A percentile compares a stretch with the other conserved stretches of the same genome.
These are phyloP conservation scores for Hyaloscypha hepaticicola DNA, from an alignment of 495 filamentous ascomycete species.

Conservation along the genomic window DNA sequence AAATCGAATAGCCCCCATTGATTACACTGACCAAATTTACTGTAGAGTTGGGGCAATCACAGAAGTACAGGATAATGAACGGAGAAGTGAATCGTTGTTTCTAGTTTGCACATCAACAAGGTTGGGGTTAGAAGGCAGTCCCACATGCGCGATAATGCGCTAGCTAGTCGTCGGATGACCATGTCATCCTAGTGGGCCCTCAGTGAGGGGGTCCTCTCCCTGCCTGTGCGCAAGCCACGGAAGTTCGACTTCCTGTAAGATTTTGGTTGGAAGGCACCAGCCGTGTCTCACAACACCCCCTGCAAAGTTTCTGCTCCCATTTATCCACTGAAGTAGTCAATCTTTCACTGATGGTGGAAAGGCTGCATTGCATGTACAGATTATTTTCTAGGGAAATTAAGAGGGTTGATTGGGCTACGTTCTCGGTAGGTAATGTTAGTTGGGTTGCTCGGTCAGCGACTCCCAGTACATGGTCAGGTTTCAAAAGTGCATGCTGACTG, in stretches of 20 bases:
- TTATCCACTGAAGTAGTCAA: not conserved
- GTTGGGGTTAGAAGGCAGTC: too few relatives aligned
- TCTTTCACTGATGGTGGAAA: not conserved
- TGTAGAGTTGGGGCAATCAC: too few relatives aligned
- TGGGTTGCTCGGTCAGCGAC: too few relatives aligned
- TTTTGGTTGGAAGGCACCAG: constrained; percentile 5
- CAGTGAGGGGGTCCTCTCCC: not conserved
- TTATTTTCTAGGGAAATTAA: not conserved
- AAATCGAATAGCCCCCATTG: too few relatives aligned
- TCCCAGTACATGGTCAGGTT: too few relatives aligned
- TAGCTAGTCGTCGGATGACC: not conserved
- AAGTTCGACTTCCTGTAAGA: not conserved
- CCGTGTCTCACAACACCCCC: not conserved
- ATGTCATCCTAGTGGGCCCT: not conserved
- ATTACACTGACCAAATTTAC: too few relatives aligned
- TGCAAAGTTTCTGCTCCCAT: not conserved
- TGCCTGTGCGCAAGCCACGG: constrained; percentile 10
- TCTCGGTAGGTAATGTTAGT: not conserved
- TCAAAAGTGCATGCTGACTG: too few relatives aligned
- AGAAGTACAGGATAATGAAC: too few relatives aligned
- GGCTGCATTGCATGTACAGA: not conserved
- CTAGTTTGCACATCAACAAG: too few relatives aligned
- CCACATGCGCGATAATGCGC: not conserved
- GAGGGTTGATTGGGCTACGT: not conserved
- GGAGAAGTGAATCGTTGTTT: too few relatives aligned